Percentiles rank a stretch among this genome's conserved stretches.
Conservation (phyloP, 139 green algal genomes). For the Closterium sp. region DNA sequence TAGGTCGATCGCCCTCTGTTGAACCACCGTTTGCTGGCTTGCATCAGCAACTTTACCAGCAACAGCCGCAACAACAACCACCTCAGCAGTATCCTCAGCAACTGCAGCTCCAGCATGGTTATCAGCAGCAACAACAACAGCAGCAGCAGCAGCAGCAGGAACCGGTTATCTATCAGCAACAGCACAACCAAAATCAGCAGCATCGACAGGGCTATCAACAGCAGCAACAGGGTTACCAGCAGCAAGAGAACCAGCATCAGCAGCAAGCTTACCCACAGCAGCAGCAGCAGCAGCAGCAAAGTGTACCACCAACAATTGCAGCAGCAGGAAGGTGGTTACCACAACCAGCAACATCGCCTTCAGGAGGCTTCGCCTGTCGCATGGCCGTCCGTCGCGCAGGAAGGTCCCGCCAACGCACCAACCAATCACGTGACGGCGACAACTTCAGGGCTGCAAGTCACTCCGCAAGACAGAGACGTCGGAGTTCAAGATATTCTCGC, state of each 20-base stretch:
- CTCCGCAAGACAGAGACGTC: not conserved
- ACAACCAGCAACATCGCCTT: not conserved
- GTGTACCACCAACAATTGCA: not conserved
- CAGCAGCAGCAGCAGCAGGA: not conserved
- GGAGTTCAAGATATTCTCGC: not conserved
- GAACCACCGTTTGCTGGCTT: not conserved
- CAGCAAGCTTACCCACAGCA: not conserved
- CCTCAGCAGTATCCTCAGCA: not conserved
- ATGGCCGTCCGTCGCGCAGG: not conserved
- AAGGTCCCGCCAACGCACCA: not conserved
- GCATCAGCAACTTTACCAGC: not conserved
- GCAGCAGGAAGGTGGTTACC: not conserved
- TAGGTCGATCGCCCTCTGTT: not conserved
- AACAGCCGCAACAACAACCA: not conserved
- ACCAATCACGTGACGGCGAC: not conserved
- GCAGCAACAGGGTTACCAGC: not conserved
- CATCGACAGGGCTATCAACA: not conserved
- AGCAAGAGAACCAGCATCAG: not conserved
- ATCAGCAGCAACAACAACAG: not conserved
- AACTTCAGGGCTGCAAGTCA: not conserved
- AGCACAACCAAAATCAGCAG: not conserved
- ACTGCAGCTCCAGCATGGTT: not conserved
- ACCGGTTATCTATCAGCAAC: not conserved
- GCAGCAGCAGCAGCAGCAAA: not conserved
- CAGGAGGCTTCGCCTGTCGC: not conserved